Evolutionary conservation across 1,139 yeast species (phyloP).

Genomic region (Yamadazyma buinensis): DNA sequence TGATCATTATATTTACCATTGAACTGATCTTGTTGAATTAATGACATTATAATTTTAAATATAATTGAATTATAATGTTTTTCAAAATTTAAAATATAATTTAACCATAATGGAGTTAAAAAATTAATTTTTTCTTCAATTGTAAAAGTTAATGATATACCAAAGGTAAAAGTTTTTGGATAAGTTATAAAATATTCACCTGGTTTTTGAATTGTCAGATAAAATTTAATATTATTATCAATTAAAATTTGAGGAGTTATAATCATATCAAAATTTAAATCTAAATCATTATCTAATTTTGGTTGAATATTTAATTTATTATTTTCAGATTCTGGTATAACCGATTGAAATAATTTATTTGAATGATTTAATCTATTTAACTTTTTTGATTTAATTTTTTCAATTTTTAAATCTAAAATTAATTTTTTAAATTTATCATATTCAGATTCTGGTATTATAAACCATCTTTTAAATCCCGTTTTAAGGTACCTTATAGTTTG

Average conservation of each 20-base stretch:
- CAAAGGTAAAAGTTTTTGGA: conserved; percentile 52
- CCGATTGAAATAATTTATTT: conserved; percentile 22
- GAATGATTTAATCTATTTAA: conserved; percentile 22
- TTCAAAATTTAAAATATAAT: conserved; percentile 28
- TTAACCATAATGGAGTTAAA: conserved; percentile 59
- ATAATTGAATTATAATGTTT: not conserved
- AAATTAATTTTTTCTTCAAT: conserved; percentile 54
- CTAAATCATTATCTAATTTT: conserved; percentile 6
- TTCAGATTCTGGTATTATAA: conserved; percentile 69
- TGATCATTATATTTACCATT: not conserved
- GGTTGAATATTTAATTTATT: conserved; percentile 26
- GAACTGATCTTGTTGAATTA: not conserved
- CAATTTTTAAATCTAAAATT: not conserved
- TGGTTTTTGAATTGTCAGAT: conserved; percentile 49
- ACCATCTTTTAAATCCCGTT: conserved; percentile 77
- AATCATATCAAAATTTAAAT: conserved; percentile 24
- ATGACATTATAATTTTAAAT: not conserved
- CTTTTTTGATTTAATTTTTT: not conserved
- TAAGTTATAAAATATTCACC: conserved; percentile 58
- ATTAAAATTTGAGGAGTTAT: conserved; percentile 48
- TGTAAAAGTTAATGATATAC: conserved; percentile 51
- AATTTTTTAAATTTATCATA: conserved; percentile 44
- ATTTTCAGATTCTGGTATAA: conserved; percentile 11
- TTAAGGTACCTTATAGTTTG: conserved; percentile 51
- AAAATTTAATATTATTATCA: conserved; percentile 44